These are phyloP conservation scores for Wallacemonas rigidus DNA, from an alignment of 208 protist genomes.

Conservation along the genomic window DNA sequence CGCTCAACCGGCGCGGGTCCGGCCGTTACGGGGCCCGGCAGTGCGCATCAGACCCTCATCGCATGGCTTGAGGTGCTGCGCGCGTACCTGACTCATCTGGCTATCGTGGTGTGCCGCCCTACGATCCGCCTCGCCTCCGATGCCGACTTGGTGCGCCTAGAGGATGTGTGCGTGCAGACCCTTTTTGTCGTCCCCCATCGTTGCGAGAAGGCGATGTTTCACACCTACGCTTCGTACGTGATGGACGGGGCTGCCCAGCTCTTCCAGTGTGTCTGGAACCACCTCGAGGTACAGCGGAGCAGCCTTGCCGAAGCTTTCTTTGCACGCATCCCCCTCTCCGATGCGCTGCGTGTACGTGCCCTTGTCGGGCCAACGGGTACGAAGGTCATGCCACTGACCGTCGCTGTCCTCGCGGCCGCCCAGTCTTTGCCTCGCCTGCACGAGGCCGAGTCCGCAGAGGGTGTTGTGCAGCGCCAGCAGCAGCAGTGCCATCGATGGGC, in stretches of 20 bases:
- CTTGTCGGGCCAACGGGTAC: conserved; percentile 36
- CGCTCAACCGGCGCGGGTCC: background rate
- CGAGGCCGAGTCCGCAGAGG: conserved; percentile 19
- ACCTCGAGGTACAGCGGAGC: conserved; percentile 51
- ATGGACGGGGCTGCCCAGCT: conserved; percentile 51
- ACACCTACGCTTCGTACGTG: conserved; percentile 62
- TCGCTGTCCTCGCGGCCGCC: conserved; percentile 65
- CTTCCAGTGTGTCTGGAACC: conserved; percentile 75
- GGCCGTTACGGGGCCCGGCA: conserved; percentile 1
- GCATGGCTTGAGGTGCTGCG: conserved; percentile 61
- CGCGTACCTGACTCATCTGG: conserved; percentile 45
- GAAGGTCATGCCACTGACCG: conserved; percentile 60
- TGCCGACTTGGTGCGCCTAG: conserved; percentile 64
- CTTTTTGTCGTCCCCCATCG: conserved; percentile 51
- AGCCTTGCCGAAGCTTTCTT: conserved; percentile 50
- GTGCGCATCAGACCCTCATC: conserved; percentile 15
- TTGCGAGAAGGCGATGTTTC: conserved; percentile 30
- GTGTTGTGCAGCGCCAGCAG: conserved; percentile 28
- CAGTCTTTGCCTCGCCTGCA: conserved; percentile 56
- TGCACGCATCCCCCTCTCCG: conserved; percentile 40
- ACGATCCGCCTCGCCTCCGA: conserved; percentile 45
- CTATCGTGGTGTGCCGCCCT: conserved; percentile 40
- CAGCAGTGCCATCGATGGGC: conserved; percentile 68
- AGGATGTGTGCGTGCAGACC: conserved; percentile 70
- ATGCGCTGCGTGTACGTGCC: conserved; percentile 41